Evolutionary conservation across 768 basidiomycete species (phyloP).

Genomic region (Tylopilus vinaceipallidus): DNA sequence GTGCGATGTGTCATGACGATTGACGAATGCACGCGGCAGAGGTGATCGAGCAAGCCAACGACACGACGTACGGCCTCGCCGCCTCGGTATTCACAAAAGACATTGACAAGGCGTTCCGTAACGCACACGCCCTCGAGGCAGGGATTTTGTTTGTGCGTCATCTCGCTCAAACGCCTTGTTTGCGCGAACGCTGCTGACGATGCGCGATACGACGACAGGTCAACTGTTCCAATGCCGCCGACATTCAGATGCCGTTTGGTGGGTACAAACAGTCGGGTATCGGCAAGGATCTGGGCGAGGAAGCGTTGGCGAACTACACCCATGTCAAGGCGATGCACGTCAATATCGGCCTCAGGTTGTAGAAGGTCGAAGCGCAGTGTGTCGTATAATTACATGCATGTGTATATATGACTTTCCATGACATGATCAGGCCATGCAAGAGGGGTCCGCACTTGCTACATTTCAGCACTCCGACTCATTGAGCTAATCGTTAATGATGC

Average conservation of each 20-base stretch:
- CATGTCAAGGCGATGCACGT: slow-evolving; percentile 9
- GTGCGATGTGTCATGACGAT: not conserved
- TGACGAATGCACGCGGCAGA: not conserved
- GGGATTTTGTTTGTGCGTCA: slow-evolving; percentile 57
- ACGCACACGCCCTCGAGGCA: slow-evolving; percentile 43
- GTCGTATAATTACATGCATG: not conserved
- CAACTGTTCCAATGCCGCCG: slow-evolving; percentile 3
- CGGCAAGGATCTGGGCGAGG: slow-evolving; percentile 9
- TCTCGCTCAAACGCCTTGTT: not conserved
- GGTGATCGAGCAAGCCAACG: slow-evolving; percentile 10
- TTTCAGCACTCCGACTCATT: too few species aligned
- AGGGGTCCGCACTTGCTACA: too few species aligned
- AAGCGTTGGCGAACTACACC: slow-evolving; percentile 12
- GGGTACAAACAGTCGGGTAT: slow-evolving; percentile 12
- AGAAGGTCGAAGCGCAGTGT: not conserved
- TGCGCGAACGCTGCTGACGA: not conserved
- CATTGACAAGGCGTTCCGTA: slow-evolving; percentile 39
- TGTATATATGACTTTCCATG: too few species aligned
- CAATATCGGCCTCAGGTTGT: slow-evolving; percentile 7
- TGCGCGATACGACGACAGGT: slow-evolving; percentile 1
- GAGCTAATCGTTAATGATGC: too few species aligned
- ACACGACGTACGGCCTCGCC: slow-evolving; percentile 10
- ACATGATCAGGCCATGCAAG: too few species aligned
- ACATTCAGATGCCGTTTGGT: slow-evolving; percentile 12
- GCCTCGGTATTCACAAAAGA: slow-evolving; percentile 11